Evolutionary conservation across 108 stramenopile species (phyloP), one percentile per base, ranked within the genome.

Genomic region (Poteriospumella lacustris): DNA sequence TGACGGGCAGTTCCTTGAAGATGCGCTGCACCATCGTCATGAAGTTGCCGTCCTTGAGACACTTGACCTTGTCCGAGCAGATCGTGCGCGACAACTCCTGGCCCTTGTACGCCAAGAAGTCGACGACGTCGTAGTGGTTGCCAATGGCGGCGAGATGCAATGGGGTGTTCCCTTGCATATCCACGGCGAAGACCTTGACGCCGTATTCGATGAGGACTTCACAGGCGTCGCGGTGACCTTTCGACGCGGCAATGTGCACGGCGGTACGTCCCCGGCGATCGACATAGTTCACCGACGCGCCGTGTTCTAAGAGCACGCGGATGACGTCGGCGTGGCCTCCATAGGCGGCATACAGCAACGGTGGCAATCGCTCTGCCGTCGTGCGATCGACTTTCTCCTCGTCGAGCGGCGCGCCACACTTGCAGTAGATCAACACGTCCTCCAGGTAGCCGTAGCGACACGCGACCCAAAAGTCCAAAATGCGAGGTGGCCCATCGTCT

Each of bases 121-220:
- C 58, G 28, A 84, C 82, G 47, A 52, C 47, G 1, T 80, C 78
- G 1, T 56, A 31, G 26, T 77, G 76, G 68, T 80, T 82, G 38
- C 76, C 59, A 29, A 83, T 80, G 2, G 83, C 81, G 2, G 87
- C 86, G 58, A 86, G 52, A 44, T 88, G 87, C 0, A 88, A 59
- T 2, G 87, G 87, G 38, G 87, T 87, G 42, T 86, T 69, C 15
- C 76, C 76, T 40, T 78, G 78, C 33, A 84, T 58, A 64, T 83
- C 86, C n/a, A 58, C 62, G 39, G 82, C 78, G 29, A 79, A 79
- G 2, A 78, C 60, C 0, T 64, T 59, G 33, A 79, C 85, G 19
- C 80, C 80, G 33, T 43, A 24, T 1, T 86, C 80, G 36, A 88
- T 39, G 34, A 88, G 44, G 1, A 76, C 62, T 41, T 83, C 47